Evolutionary conservation across 208 protist genomes (phyloP), one percentile per base, ranked within the genome.

Genomic region (Acanthamoeba triangularis): DNA sequence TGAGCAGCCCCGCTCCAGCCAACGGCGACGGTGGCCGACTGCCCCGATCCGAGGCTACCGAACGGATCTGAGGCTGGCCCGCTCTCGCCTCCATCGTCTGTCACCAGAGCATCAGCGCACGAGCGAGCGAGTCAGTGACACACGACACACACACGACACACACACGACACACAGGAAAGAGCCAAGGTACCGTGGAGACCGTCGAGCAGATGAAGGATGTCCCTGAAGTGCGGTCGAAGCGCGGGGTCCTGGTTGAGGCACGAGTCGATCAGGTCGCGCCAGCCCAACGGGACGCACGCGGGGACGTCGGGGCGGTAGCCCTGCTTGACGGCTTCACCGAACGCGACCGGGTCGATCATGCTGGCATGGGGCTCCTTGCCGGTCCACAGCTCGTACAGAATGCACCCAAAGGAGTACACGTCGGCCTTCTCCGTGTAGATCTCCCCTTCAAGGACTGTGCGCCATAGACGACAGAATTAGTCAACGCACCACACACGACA

Each of bases 381-480:
- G 33, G 72, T 82, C 72, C 72, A 82, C 72, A 82, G 72, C 41
- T 82, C 72, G 33, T 82, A 82, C 72, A 82, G 72, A 16, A 82
- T 49, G 72, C 72, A 82, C 20, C 72, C 72, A 6, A 44, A 82
- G 1, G 37, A 52, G 72, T 82, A 82, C 41, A 82, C 72, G 72
- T 82, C 72, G 41, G 72, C 72, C 37, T 82, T 52, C n/a, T 82
- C 72, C 41, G 72, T 82, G 23, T 82, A 82, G 33, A 49, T 82
- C n/a, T 82, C 72, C 7, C 41, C 41, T 44, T 49, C 41, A 7
- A 82, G 72, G 6, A 82, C 72, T 82, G 72, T 82, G 6, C 8
- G 33, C 72, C 13, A 41, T 44, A 41, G 5, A 78, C 18, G 28
- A 78, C 14, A 44, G 35, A 78, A 78, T 47, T 30, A 78, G 28